Conservation (phyloP, 257 asterid species). For the Avicennia marina region DNA sequence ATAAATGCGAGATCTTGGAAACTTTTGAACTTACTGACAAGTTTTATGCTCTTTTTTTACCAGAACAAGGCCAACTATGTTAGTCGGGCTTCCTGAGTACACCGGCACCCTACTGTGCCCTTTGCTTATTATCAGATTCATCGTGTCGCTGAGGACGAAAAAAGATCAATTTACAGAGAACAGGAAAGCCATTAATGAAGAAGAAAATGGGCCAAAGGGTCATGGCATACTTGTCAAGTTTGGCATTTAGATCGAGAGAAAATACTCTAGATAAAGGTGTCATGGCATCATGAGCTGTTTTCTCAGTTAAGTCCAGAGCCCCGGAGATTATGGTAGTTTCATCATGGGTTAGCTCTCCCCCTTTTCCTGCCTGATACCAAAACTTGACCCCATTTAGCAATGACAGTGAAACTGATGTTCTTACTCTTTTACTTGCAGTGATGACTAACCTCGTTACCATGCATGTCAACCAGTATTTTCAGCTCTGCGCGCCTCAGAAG, state of each 20-base stretch:
- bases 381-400: neutral
- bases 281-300: slow-evolving; percentile 78
- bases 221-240: slow-evolving; percentile 50
- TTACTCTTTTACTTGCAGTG: neutral
- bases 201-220: neutral
- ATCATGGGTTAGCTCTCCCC: slow-evolving; percentile 62
- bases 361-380: slow-evolving; percentile 60
- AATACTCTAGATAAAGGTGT: slow-evolving; percentile 55
- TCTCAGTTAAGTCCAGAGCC: slow-evolving; percentile 66
- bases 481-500: slow-evolving; percentile 71
- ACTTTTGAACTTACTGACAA: neutral
- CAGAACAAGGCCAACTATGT: slow-evolving; percentile 51
- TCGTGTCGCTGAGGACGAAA: slow-evolving; percentile 39
- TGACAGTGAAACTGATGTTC: neutral
- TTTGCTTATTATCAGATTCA: slow-evolving; percentile 38
- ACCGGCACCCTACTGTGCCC: slow-evolving; percentile 54
- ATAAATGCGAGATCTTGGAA: neutral
- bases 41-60: slow-evolving; percentile 18
- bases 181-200: slow-evolving; percentile 1
- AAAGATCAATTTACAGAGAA: slow-evolving; percentile 5
- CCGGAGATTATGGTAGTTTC: slow-evolving; percentile 76
- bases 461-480: slow-evolving; percentile 69
- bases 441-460: slow-evolving; percentile 58
- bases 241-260: slow-evolving; percentile 56
- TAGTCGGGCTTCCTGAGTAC: slow-evolving; percentile 30